These are phyloP conservation scores for Immersiporthe knoxdaviesiana DNA, from an alignment of 2,329 filamentous ascomycete species.

Conservation along the genomic window DNA sequence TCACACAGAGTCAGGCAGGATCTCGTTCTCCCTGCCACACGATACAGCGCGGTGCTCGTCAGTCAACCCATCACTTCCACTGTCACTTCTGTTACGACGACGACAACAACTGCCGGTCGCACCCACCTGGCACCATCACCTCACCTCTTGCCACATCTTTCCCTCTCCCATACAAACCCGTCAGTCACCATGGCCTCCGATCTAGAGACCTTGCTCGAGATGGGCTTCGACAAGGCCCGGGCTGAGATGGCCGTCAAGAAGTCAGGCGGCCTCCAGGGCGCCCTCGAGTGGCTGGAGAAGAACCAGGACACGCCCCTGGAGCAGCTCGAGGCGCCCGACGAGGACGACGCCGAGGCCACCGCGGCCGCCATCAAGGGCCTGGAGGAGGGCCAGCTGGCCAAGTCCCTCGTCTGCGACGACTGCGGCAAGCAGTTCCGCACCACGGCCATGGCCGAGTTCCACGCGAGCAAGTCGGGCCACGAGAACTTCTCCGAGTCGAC, in stretches of 20 bases:
- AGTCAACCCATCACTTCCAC: neutral
- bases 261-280: conserved; percentile 78
- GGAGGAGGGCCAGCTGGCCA: conserved; percentile 70
- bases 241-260: conserved; percentile 84
- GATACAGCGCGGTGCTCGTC: neutral
- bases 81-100: neutral
- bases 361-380: conserved; percentile 53
- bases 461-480: conserved; percentile 90
- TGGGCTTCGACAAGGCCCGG: conserved; percentile 82
- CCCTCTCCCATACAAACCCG: conserved; percentile 2
- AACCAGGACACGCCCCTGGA: conserved; percentile 88
- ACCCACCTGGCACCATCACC: neutral
- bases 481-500: conserved; percentile 91
- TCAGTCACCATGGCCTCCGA: conserved; percentile 59
- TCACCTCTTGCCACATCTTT: conserved; percentile 19
- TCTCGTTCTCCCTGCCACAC: neutral
- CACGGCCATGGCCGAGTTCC: conserved; percentile 81
- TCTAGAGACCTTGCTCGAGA: conserved; percentile 65
- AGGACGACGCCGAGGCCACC: conserved; percentile 45
- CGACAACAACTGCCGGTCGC: neutral
- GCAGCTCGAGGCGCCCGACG: conserved; percentile 64
- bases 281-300: conserved; percentile 91
- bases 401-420: conserved; percentile 89
- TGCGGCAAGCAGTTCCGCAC: conserved; percentile 90
- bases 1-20: neutral